These are phyloP conservation scores for Silene noctiflora DNA, from an alignment of 179 eudicot genomes.

Conservation along the genomic window DNA sequence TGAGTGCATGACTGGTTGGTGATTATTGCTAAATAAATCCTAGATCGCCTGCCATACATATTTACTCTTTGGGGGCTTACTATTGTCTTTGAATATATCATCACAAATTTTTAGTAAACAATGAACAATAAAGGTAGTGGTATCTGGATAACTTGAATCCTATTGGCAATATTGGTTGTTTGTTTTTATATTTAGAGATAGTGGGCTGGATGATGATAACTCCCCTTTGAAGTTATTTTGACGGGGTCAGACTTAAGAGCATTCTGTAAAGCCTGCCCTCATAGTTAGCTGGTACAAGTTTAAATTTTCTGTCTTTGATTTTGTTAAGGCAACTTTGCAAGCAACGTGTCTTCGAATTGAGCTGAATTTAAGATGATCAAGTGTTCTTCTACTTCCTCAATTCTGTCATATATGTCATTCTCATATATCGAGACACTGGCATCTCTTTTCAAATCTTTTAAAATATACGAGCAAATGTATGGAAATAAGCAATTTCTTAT, in stretches of 20 bases:
- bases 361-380: not conserved
- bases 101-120: not conserved
- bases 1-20: not conserved
- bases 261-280: not conserved
- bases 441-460: no score
- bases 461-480: no score
- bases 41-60: not conserved
- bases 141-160: no score
- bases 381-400: not conserved
- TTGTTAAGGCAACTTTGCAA: not conserved
- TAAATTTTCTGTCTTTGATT: not conserved
- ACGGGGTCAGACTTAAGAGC: not conserved
- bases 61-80: not conserved
- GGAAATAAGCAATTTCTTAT: no score
- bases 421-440: no score
- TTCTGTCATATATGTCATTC: no score
- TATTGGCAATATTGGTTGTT: not conserved
- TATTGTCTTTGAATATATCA: constrained; percentile 5
- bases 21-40: not conserved
- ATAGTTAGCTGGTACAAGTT: no score
- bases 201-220: not conserved
- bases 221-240: constrained; percentile 9
- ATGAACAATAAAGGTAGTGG: no score
- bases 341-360: constrained; percentile 2
- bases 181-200: not conserved